Evolutionary conservation across 352 stramenopile genomes (phyloP).

Genomic region (Pythium biforme): DNA sequence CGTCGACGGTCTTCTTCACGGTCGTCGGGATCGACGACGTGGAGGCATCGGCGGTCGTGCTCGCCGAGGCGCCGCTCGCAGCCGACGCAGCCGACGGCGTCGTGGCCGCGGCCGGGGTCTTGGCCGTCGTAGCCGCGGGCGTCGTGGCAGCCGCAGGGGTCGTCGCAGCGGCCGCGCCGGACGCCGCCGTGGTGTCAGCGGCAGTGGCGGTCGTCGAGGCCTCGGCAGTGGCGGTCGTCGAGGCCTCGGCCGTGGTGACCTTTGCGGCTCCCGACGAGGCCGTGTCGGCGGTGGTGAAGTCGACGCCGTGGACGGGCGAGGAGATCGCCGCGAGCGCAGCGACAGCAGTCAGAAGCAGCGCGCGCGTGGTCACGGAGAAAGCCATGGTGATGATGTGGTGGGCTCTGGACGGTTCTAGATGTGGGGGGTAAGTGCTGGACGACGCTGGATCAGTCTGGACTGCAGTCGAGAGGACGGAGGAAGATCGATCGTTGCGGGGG

Average conservation of each 20-base stretch:
- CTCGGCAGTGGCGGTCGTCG: neutral
- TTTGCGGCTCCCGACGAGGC: conserved; percentile 4
- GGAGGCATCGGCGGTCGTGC: neutral
- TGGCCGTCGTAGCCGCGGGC: conserved; percentile 1
- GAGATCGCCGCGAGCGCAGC: conserved; percentile 18
- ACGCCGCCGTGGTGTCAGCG: neutral
- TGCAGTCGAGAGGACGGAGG: neutral
- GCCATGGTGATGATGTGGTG: conserved; percentile 10
- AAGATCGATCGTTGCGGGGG: conserved; percentile 5
- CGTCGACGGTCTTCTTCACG: conserved; percentile 22
- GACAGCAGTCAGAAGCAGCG: conserved; percentile 14
- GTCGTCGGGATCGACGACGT: conserved; percentile 15
- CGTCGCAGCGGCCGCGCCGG: neutral
- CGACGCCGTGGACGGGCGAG: conserved; percentile 12
- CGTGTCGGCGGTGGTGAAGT: conserved; percentile 16
- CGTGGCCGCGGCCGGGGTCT: neutral
- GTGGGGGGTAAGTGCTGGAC: conserved; percentile 23
- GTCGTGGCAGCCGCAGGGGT: conserved; percentile 1
- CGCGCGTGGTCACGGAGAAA: conserved; percentile 21
- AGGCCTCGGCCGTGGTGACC: neutral
- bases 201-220: neutral
- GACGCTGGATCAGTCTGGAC: conserved; percentile 15
- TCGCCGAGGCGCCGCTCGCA: conserved; percentile 3
- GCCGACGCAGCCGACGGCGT: conserved; percentile 1
- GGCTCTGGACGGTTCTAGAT: conserved; percentile 1